Conservation (phyloP, 1,284 basidiomycete genomes). For the Austropuccinia psidii region DNA sequence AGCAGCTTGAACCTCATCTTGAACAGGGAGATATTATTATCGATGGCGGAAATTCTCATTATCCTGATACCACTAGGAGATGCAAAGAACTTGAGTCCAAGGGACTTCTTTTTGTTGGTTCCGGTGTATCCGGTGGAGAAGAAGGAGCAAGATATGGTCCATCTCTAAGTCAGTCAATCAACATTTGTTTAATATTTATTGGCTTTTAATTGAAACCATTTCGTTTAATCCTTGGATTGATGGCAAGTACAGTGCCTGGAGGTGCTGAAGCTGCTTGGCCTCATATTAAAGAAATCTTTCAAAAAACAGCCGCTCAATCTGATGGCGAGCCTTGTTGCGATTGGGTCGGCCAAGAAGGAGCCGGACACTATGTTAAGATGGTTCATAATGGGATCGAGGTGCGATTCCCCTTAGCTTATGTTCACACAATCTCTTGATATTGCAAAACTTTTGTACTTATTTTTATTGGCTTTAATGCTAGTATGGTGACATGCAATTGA, state of each 20-base stretch:
- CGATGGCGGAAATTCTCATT: conserved; percentile 99
- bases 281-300: conserved; percentile 96
- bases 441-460: neutral
- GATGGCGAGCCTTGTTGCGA: conserved; percentile 97
- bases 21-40: conserved; percentile 84
- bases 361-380: conserved; percentile 97
- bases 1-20: conserved; percentile 55
- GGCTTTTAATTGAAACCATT: neutral
- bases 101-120: conserved; percentile 93
- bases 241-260: conserved; percentile 64
- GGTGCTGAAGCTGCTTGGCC: conserved; percentile 92
- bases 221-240: neutral
- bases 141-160: conserved; percentile 97
- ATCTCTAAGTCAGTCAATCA: conserved; percentile 60
- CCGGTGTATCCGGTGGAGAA: conserved; percentile 98
- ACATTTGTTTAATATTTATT: neutral
- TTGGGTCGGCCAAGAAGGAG: conserved; percentile 95
- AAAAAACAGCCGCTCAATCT: conserved; percentile 91
- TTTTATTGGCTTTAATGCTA: neutral
- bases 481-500: conserved; percentile 99
- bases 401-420: conserved; percentile 35
- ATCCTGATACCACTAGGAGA: conserved; percentile 95
- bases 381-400: conserved; percentile 77
- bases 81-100: conserved; percentile 85
- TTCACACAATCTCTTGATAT: neutral